Evolutionary conservation across 768 basidiomycete genomes (phyloP), one percentile per base, ranked within the genome.

Genomic region (Rhodotorula diobovata): DNA sequence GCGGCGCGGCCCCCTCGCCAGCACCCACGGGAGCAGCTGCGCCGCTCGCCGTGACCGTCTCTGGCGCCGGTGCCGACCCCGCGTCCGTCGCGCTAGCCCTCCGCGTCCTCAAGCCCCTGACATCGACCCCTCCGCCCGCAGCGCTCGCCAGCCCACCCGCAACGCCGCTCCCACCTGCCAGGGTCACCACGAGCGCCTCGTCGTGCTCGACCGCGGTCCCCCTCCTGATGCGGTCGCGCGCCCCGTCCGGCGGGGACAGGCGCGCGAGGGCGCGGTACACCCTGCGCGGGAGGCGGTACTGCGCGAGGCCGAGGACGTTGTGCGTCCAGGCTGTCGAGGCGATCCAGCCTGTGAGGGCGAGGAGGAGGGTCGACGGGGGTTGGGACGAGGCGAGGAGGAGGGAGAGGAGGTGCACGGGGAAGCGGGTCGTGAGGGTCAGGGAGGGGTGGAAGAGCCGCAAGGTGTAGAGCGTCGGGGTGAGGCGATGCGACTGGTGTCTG

Each of bases 401-500:
- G 34, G 55, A n/a, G 32, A 71, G 50, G 50, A 71, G 41, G 63
- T 71, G 66, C 16, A 62, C 30, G 0, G 63, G 63, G 63, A 71
- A 61, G 21, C 67, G 59, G 60, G 62, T 66, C 28, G 67, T 55
- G 37, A 74, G 39, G 21, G 57, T 30, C 1, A 71, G 25, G 25
- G 25, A 10, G 28, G 70, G 63, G 57, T 67, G 63, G 34, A 74
- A 74, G 37, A 74, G 34, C 11, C 46, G 51, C 41, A 70, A 71
- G 56, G 57, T 55, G 63, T 71, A 74, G 18, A 64, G n/a, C 7
- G 63, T 34, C 4, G 73, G 73, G 18, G 68, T 51, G 4, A 68
- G 46, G 21, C 69, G 60, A 35, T 63, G 37, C 0, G 59, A 66
- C 48, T 74, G 73, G n/a, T 66, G 59, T 9, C 73, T 74, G 56